Evolutionary conservation across 495 filamentous ascomycete species (phyloP).

Genomic region (Neurospora intermedia): DNA sequence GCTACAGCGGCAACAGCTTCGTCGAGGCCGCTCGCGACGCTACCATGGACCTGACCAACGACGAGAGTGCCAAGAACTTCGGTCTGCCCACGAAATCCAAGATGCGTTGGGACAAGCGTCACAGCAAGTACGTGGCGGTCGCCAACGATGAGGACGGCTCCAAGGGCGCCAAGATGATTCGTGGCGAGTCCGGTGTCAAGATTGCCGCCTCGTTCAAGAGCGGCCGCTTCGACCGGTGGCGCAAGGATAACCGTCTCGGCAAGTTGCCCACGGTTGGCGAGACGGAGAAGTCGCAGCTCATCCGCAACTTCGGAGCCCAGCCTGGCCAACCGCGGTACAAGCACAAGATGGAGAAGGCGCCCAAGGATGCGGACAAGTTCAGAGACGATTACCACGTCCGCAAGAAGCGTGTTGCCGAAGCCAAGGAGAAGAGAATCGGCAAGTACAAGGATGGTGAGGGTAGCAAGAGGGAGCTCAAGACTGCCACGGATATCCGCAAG

Average conservation of each 20-base stretch:
- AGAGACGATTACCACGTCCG: constrained; percentile 78
- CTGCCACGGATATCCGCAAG: constrained; percentile 75
- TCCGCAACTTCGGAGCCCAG: constrained; percentile 51
- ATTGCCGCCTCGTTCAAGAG: constrained; percentile 88
- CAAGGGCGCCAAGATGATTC: constrained; percentile 71
- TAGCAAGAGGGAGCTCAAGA: constrained; percentile 66
- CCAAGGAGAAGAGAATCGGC: constrained; percentile 71
- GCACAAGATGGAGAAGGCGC: constrained; percentile 75
- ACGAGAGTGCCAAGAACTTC: constrained; percentile 69
- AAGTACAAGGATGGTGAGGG: constrained; percentile 56
- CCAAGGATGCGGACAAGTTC: constrained; percentile 85
- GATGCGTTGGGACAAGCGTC: constrained; percentile 94
- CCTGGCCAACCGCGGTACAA: constrained; percentile 54
- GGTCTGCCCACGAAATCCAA: constrained; percentile 59
- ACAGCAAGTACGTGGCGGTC: constrained; percentile 83
- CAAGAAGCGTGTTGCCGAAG: constrained; percentile 83
- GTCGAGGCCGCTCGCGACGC: constrained; percentile 68
- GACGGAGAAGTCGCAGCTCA: constrained; percentile 54
- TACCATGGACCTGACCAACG: constrained; percentile 80
- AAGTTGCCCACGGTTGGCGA: constrained; percentile 74
- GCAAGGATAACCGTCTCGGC: constrained; percentile 68
- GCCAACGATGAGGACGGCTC: constrained; percentile 92
- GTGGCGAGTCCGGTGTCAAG: constrained; percentile 88
- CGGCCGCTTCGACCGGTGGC: constrained; percentile 88
- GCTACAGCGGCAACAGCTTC: constrained; percentile 55